These are phyloP conservation scores for Salvia splendens DNA, from an alignment of 257 asterid species.

Conservation along the genomic window DNA sequence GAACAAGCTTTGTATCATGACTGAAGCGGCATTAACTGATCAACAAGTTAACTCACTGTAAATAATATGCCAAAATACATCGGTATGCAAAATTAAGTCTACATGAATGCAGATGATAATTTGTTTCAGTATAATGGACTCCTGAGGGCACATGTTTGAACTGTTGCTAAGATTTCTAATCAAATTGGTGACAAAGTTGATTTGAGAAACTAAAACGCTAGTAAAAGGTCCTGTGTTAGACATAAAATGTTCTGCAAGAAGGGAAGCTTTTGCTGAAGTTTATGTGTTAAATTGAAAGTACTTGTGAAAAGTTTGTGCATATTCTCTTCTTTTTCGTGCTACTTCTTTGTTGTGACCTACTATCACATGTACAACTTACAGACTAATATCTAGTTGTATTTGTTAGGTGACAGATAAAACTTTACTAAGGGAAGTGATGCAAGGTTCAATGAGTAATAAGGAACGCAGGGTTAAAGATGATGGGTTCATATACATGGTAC, in stretches of 20 bases:
- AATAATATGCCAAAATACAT: not conserved
- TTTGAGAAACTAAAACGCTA: constrained; percentile 16
- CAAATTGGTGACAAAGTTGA: not conserved
- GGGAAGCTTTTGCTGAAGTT: not conserved
- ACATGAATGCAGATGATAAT: not conserved
- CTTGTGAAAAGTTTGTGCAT: not conserved
- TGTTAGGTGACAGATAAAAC: constrained; percentile 87
- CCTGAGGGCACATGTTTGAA: constrained; percentile 12
- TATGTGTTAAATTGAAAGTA: not conserved
- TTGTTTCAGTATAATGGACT: not conserved
- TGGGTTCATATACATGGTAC: constrained; percentile 87
- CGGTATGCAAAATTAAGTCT: constrained; percentile 1
- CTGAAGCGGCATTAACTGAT: not conserved
- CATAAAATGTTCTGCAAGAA: not conserved
- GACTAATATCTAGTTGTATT: constrained; percentile 37
- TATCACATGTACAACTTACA: constrained; percentile 7
- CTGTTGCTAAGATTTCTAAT: constrained; percentile 10
- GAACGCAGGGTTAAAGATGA: constrained; percentile 88
- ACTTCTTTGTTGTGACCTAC: not conserved
- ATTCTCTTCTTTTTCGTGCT: not conserved
- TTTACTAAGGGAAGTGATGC: constrained; percentile 81
- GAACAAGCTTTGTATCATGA: not conserved
- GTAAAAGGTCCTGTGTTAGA: not conserved
- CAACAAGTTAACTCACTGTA: not conserved
- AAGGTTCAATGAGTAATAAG: constrained; percentile 75